Evolutionary conservation across 176 grass and related monocot species (phyloP).

Genomic region (Phragmites australis): DNA sequence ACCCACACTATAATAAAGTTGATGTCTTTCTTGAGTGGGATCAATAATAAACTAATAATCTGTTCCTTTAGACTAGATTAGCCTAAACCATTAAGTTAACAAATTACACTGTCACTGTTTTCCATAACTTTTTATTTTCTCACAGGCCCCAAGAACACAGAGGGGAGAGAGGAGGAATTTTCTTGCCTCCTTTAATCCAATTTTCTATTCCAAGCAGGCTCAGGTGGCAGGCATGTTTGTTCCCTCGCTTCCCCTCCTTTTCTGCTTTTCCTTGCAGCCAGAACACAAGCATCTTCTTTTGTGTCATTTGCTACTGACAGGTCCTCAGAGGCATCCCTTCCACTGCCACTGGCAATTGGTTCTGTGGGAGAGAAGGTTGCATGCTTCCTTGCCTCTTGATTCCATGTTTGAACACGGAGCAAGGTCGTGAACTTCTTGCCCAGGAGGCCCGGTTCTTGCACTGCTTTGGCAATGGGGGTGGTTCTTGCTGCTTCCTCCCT

Average conservation of each 20-base stretch:
- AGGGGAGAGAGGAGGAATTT: slow-evolving; percentile 16
- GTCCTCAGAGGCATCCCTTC: slow-evolving; percentile 34
- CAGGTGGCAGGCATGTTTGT: slow-evolving; percentile 97
- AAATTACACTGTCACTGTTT: slow-evolving; percentile 36
- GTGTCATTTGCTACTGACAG: slow-evolving; percentile 74
- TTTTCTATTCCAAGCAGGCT: slow-evolving; percentile 58
- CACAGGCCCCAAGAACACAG: slow-evolving; percentile 33
- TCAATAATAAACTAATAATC: slow-evolving; percentile 43
- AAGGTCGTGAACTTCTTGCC: slow-evolving; percentile 35
- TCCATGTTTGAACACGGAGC: slow-evolving; percentile 45
- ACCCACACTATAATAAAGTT: slow-evolving; percentile 44
- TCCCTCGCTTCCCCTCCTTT: slow-evolving; percentile 43
- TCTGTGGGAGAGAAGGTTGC: slow-evolving; percentile 53
- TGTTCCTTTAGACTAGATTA: slow-evolving; percentile 42
- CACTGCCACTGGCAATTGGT: slow-evolving; percentile 21
- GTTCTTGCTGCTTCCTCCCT: slow-evolving; percentile 33
- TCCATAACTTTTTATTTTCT: slow-evolving; percentile 19
- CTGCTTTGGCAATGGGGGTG: slow-evolving; percentile 37
- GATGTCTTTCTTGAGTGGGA: slow-evolving; percentile 43
- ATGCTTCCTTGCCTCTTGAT: slow-evolving; percentile 51
- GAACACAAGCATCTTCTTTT: slow-evolving; percentile 76
- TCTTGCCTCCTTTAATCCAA: slow-evolving; percentile 34
- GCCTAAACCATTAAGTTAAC: slow-evolving; percentile 38
- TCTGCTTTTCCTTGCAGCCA: slow-evolving; percentile 54
- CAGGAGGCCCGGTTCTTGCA: not conserved